Conservation (phyloP, 2,329 filamentous ascomycete genomes). For the Fusarium dlaminii region DNA sequence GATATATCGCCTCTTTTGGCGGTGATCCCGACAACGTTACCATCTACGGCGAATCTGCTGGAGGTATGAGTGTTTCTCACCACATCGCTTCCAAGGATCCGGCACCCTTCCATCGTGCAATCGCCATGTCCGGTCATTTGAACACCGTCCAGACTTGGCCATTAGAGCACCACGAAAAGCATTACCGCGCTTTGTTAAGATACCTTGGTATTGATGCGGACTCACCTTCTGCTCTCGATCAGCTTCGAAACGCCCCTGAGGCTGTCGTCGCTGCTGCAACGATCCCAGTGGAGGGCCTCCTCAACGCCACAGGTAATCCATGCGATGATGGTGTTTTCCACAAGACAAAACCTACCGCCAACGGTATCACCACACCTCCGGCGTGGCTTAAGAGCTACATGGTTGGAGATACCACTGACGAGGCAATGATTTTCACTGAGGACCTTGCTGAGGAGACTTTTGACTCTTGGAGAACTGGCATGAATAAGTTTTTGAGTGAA, state of each 20-base stretch:
- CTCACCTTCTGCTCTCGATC: slow-evolving; percentile 4
- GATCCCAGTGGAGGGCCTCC: slow-evolving; percentile 6
- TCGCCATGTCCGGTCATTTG: neutral
- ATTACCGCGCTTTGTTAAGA: slow-evolving; percentile 11
- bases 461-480: neutral
- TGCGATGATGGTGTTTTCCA: slow-evolving; percentile 24
- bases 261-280: slow-evolving; percentile 8
- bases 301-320: slow-evolving; percentile 21
- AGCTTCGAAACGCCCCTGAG: slow-evolving; percentile 14
- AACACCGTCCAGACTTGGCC: neutral
- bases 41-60: neutral
- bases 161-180: neutral
- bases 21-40: neutral
- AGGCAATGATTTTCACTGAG: slow-evolving; percentile 16
- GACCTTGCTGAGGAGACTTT: neutral
- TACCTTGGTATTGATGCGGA: slow-evolving; percentile 15
- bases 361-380: slow-evolving; percentile 4
- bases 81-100: neutral
- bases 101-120: neutral
- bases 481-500: neutral
- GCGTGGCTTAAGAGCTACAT: slow-evolving; percentile 22
- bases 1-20: neutral
- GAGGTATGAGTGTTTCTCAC: neutral
- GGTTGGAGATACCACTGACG: slow-evolving; percentile 19
- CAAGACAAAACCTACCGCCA: neutral